A percentile compares a stretch with the other conserved stretches of the same genome.
Conservation (phyloP, 148 eudicot genomes). For the Euryodendron excelsum region DNA sequence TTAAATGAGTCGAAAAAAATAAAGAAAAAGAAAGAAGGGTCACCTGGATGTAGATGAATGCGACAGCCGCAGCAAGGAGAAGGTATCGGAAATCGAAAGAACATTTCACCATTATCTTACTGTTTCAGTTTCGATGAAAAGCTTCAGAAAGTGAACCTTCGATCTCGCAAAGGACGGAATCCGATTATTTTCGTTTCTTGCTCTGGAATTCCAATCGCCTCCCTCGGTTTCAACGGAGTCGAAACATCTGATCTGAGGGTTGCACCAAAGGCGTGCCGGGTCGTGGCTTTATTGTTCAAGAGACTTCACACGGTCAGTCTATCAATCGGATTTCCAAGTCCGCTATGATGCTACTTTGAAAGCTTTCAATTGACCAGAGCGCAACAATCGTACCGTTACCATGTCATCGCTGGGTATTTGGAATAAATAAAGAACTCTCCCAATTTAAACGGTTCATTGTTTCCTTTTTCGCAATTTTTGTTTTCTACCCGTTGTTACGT, state of each 20-base stretch:
- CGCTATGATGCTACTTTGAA: too few relatives aligned
- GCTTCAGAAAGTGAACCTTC: neutral
- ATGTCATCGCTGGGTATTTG: too few relatives aligned
- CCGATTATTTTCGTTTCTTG: neutral
- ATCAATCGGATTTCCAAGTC: too few relatives aligned
- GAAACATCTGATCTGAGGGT: neutral
- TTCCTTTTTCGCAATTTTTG: too few relatives aligned
- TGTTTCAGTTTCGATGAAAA: neutral
- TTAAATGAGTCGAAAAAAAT: neutral
- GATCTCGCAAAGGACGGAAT: neutral
- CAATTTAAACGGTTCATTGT: too few relatives aligned
- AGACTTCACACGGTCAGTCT: too few relatives aligned
- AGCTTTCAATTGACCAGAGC: too few relatives aligned
- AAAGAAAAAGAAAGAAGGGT: neutral
- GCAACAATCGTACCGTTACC: too few relatives aligned
- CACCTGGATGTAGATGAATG: slow-evolving; percentile 85
- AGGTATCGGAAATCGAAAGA: slow-evolving; percentile 67
- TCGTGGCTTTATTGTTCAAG: neutral
- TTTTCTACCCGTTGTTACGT: too few relatives aligned
- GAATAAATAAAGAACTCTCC: too few relatives aligned
- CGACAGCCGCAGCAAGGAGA: slow-evolving; percentile 65
- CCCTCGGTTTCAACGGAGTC: neutral
- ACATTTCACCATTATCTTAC: slow-evolving; percentile 40
- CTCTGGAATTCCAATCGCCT: neutral
- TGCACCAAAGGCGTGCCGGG: neutral